Conservation (phyloP, 129 eudicot genomes). For the Chrysanthemum makinoi region DNA sequence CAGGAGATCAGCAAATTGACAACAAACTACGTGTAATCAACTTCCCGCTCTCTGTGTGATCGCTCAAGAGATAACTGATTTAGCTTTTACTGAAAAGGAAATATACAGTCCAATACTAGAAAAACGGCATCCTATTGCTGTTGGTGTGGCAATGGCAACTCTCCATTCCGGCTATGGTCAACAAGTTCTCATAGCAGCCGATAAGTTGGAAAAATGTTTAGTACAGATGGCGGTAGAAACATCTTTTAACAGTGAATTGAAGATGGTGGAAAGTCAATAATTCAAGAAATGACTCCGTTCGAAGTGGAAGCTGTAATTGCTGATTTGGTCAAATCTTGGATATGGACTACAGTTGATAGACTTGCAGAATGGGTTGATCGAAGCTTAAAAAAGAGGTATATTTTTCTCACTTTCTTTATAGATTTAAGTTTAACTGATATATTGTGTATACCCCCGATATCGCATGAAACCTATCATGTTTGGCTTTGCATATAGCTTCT, state of each 20-base stretch:
- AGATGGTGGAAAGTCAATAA: constrained; percentile 83
- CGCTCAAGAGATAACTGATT: constrained; percentile 64
- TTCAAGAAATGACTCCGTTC: constrained; percentile 75
- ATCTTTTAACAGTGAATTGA: constrained; percentile 81
- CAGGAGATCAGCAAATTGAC: constrained; percentile 48
- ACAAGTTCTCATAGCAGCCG: constrained; percentile 72
- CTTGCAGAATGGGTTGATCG: constrained; percentile 76
- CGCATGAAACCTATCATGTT: too few species aligned
- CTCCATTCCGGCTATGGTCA: constrained; percentile 72
- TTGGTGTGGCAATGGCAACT: constrained; percentile 77
- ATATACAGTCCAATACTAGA: constrained; percentile 76
- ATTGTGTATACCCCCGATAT: too few species aligned
- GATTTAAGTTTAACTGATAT: not conserved
- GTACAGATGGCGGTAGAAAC: constrained; percentile 84
- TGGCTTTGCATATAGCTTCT: not conserved
- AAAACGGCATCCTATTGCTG: constrained; percentile 81
- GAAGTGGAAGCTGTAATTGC: constrained; percentile 68
- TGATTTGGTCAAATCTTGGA: constrained; percentile 81
- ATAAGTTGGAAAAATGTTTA: constrained; percentile 72
- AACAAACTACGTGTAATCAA: constrained; percentile 28
- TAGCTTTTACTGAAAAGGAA: constrained; percentile 78
- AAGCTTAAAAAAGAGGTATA: constrained; percentile 73
- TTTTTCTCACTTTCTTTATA: not conserved
- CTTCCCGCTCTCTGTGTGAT: constrained; percentile 74
- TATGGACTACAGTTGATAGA: constrained; percentile 58